Evolutionary conservation across 1,284 basidiomycete species (phyloP), one percentile per base, ranked within the genome.

Genomic region (Microbotryum intermedium): DNA sequence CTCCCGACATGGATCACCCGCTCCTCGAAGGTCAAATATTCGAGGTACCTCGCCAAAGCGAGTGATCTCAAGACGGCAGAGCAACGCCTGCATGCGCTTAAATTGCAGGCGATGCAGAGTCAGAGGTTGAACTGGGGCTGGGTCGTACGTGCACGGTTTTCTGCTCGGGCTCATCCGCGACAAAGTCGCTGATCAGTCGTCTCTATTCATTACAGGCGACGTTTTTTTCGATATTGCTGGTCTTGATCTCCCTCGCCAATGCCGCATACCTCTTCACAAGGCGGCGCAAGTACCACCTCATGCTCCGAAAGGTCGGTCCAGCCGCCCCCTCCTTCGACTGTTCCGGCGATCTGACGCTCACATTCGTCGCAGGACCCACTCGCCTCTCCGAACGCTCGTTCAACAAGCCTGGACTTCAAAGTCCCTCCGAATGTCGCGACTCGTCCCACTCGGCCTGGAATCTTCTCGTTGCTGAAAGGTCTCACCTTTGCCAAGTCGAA

Each of bases 151-250:
- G 42, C 29, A 34, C 26, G 30, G 34, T 16, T 16, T 23, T 55
- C 18, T 9, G 45, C 26, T 42, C 29, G 13, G 39, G 4, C 11
- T 23, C n/a, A n/a, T n/a, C 42, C 7, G 52, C 28, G 26, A 30
- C 4, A 45, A 18, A 8, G 18, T 16, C 39, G 13, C 13, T 56
- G 18, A 13, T 21, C 20, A 53, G 46, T 8, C 3, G 21, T 45
- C 68, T 85, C 61, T 70, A 72, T 4, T 75, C 74, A 1, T 80
- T 46, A 83, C 6, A 72, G 83, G 59, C 72, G 80, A 60, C 88
- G 83, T 71, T 76, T 80, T 2, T 74, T 83, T 60, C 84, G 10
- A 34, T 71, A 39, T 16, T 69, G 1, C 66, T 75, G 21, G 54
- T 74, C 28, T 13, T 71, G 1, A 43, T 62, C n/a, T 72, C 72